Conservation (phyloP, 805 yeast genomes). For the Metschnikowia borealis region DNA sequence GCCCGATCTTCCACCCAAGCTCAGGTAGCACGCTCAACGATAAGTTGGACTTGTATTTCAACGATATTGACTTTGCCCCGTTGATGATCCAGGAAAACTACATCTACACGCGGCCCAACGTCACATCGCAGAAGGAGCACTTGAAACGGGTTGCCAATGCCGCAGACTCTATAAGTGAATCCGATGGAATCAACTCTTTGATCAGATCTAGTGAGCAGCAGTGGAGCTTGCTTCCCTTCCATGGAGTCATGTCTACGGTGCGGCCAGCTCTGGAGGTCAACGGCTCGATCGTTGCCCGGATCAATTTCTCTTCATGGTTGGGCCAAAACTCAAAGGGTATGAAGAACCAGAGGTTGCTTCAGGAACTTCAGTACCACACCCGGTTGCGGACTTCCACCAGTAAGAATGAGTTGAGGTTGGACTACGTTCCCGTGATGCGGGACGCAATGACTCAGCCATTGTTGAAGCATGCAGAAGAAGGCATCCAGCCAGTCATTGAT, state of each 20-base stretch:
- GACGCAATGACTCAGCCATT: slow-evolving; percentile 59
- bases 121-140: slow-evolving; percentile 45
- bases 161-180: slow-evolving; percentile 80
- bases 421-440: slow-evolving; percentile 65
- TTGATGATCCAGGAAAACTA: slow-evolving; percentile 96
- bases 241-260: slow-evolving; percentile 82
- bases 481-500: slow-evolving; percentile 61
- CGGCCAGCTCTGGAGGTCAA: slow-evolving; percentile 71
- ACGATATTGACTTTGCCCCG: slow-evolving; percentile 92
- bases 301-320: slow-evolving; percentile 78
- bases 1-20: slow-evolving; percentile 52
- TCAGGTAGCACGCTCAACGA: slow-evolving; percentile 63
- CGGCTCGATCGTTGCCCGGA: slow-evolving; percentile 65
- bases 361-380: slow-evolving; percentile 85
- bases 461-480: slow-evolving; percentile 51
- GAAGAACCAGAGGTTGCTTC: slow-evolving; percentile 74
- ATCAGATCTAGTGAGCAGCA: slow-evolving; percentile 91
- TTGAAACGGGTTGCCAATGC: slow-evolving; percentile 68
- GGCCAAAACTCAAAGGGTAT: slow-evolving; percentile 85
- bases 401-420: slow-evolving; percentile 67
- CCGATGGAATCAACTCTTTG: slow-evolving; percentile 74
- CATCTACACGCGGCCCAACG: slow-evolving; percentile 57
- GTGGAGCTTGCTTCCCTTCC: slow-evolving; percentile 91
- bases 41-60: slow-evolving; percentile 83
- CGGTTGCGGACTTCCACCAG: slow-evolving; percentile 76